A percentile compares a stretch with the other conserved stretches of the same genome.
phyloP scores from a whole-genome alignment of 345 rosid species.

The Salix viminalis region DNA sequence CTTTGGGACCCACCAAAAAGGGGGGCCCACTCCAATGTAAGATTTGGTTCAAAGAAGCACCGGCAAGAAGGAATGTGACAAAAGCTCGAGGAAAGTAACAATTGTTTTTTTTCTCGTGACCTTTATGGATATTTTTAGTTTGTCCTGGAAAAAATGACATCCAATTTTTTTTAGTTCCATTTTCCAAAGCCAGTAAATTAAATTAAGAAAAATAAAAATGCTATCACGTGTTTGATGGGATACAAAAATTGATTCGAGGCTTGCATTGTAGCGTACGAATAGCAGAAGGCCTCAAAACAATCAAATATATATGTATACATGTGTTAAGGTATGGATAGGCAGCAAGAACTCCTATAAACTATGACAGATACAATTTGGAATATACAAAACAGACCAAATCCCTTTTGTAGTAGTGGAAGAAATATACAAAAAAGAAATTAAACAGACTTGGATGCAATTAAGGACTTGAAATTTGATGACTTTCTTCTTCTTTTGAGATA shows the following conservation, averaged over 20 bases:
- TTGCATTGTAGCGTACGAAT: neutral
- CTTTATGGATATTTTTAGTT: neutral
- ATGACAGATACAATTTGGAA: neutral
- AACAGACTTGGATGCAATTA: neutral
- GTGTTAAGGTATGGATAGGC: neutral
- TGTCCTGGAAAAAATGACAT: neutral
- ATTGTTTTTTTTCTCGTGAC: too few relatives aligned
- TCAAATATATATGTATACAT: neutral
- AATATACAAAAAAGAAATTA: neutral
- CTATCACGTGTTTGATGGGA: neutral
- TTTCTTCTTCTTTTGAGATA: neutral
- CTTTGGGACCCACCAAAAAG: neutral
- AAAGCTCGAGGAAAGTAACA: too few relatives aligned
- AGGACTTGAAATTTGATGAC: neutral
- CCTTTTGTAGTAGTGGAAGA: neutral
- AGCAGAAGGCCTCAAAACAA: slow-evolving; percentile 6
- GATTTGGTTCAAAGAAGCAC: too few relatives aligned
- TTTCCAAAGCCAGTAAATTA: neutral
- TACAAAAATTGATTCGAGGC: slow-evolving; percentile 17
- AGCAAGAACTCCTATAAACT: neutral
- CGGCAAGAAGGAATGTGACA: too few relatives aligned
- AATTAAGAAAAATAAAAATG: neutral
- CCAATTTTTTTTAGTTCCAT: neutral
- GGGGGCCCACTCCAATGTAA: neutral
- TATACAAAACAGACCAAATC: neutral